A percentile compares a stretch with the other conserved stretches of the same genome.
Evolutionary conservation across 257 asterid genomes (phyloP).

Genomic region (Fraxinus anomala): DNA sequence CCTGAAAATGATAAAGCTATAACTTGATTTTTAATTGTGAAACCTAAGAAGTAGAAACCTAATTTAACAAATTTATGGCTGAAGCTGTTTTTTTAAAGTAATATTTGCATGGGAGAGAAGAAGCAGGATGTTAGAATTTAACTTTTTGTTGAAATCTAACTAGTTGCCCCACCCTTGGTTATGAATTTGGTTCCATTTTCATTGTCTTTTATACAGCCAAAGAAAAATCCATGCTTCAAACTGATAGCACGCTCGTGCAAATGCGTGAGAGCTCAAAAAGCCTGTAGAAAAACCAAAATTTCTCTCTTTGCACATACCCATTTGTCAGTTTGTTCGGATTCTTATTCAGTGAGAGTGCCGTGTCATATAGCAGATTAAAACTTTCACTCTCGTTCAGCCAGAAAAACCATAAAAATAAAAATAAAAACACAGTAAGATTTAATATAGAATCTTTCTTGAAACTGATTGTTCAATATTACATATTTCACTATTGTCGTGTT

Average conservation of each 20-base stretch:
- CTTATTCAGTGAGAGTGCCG: slow-evolving; percentile 33
- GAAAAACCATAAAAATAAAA: not conserved
- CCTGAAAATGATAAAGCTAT: not conserved
- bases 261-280: slow-evolving; percentile 40
- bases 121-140: not conserved
- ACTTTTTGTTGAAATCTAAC: slow-evolving; percentile 41
- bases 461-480: slow-evolving; percentile 46
- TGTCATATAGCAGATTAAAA: slow-evolving; percentile 30
- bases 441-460: slow-evolving; percentile 53
- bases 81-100: not conserved
- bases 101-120: not conserved
- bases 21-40: not conserved
- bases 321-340: slow-evolving; percentile 50
- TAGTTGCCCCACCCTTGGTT: slow-evolving; percentile 34
- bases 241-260: slow-evolving; percentile 36
- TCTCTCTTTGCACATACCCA: slow-evolving; percentile 35
- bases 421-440: not conserved
- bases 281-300: slow-evolving; percentile 34
- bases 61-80: not conserved
- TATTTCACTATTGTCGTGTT: slow-evolving; percentile 31
- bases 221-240: slow-evolving; percentile 25
- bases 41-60: not conserved
- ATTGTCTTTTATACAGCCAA: slow-evolving; percentile 8
- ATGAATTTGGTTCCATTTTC: slow-evolving; percentile 30
- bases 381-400: slow-evolving; percentile 45